A percentile compares a stretch with the other conserved stretches of the same genome.
Evolutionary conservation across 2,329 filamentous ascomycete species (phyloP).

Genomic region (Calonectria honghensis): DNA sequence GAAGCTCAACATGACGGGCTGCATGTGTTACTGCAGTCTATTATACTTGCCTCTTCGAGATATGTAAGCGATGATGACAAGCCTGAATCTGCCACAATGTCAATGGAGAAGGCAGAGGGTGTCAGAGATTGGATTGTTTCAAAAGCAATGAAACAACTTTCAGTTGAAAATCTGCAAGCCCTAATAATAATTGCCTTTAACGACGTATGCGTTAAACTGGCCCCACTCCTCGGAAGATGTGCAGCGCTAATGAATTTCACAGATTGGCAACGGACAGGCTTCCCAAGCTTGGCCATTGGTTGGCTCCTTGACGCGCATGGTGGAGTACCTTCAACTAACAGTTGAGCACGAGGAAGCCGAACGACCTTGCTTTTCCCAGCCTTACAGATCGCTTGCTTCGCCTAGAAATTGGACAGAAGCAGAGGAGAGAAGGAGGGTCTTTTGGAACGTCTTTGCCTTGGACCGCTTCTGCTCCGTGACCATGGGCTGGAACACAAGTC

Average conservation of each 20-base stretch:
- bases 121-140: conserved; percentile 40
- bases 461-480: conserved; percentile 59
- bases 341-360: conserved; percentile 55
- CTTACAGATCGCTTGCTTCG: conserved; percentile 53
- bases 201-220: conserved; percentile 52
- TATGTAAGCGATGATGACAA: conserved; percentile 51
- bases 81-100: conserved; percentile 18
- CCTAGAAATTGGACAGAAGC: conserved; percentile 52
- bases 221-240: neutral
- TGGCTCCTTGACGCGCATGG: conserved; percentile 52
- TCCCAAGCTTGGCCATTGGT: conserved; percentile 40
- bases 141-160: conserved; percentile 58
- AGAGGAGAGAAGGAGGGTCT: conserved; percentile 61
- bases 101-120: conserved; percentile 5
- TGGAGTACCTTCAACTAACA: conserved; percentile 55
- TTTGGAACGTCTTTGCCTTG: conserved; percentile 62
- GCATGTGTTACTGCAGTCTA: conserved; percentile 59
- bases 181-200: conserved; percentile 61
- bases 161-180: conserved; percentile 61
- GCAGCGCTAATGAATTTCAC: conserved; percentile 43
- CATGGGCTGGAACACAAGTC: conserved; percentile 61
- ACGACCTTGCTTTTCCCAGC: conserved; percentile 54
- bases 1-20: conserved; percentile 51
- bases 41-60: conserved; percentile 54
- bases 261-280: conserved; percentile 53